phyloP scores from a whole-genome alignment of 306 rosid genomes.

The Quercus parvula region DNA sequence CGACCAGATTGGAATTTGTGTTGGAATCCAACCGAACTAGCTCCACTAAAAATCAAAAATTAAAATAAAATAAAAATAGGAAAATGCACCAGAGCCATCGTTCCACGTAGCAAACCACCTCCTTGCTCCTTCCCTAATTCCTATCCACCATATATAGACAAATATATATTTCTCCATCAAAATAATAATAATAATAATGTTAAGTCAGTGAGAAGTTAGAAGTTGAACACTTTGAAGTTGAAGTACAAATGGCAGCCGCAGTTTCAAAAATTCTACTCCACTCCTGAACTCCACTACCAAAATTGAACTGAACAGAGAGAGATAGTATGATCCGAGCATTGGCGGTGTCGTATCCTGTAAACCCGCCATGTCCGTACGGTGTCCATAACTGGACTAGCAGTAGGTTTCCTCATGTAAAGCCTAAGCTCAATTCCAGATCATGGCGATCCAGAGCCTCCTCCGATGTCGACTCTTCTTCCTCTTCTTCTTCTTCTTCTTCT shows the following conservation, averaged over 20 bases:
- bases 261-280: no score
- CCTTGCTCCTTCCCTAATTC: no score
- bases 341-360: constrained; percentile 33
- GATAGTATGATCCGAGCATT: constrained; percentile 38
- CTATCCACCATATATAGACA: neutral
- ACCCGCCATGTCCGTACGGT: constrained; percentile 13
- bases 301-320: neutral
- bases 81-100: neutral
- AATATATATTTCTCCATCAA: neutral
- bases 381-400: constrained; percentile 7
- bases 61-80: neutral
- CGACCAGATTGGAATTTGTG: neutral
- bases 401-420: constrained; percentile 22
- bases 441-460: constrained; percentile 54
- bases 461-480: constrained; percentile 48
- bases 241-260: no score
- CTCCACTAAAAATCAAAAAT: neutral
- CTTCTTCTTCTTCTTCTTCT: constrained; percentile 24
- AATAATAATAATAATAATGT: no score
- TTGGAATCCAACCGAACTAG: neutral
- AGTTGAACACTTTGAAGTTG: no score
- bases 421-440: constrained; percentile 18
- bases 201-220: no score
- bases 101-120: neutral
- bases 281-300: no score